Evolutionary conservation across 352 stramenopile genomes (phyloP).

Genomic region (Pilasporangium apinafurcum): DNA sequence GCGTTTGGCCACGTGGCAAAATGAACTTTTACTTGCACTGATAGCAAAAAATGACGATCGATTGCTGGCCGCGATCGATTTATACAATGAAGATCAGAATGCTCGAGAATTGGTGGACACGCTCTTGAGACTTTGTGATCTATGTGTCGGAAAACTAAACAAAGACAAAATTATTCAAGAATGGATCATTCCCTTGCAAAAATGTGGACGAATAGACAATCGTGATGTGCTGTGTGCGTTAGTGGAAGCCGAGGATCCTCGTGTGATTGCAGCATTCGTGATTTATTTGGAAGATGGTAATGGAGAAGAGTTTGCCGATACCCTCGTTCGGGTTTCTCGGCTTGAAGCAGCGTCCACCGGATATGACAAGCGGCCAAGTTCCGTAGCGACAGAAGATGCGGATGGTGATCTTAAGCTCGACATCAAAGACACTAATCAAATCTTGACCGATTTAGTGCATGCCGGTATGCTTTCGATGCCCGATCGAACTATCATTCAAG

Average conservation of each 20-base stretch:
- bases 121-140: constrained; percentile 48
- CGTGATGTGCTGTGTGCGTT: constrained; percentile 35
- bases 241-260: constrained; percentile 42
- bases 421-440: constrained; percentile 7
- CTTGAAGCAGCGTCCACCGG: constrained; percentile 15
- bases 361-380: not conserved
- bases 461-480: constrained; percentile 15
- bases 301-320: constrained; percentile 57
- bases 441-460: constrained; percentile 20
- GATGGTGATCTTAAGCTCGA: constrained; percentile 12
- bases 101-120: constrained; percentile 43
- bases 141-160: constrained; percentile 58
- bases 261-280: constrained; percentile 58
- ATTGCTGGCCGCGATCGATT: constrained; percentile 44
- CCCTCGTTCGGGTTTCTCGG: constrained; percentile 35
- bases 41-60: constrained; percentile 34
- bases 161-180: constrained; percentile 33
- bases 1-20: constrained; percentile 43
- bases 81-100: constrained; percentile 46
- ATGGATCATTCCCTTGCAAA: constrained; percentile 47
- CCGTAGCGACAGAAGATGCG: constrained; percentile 2
- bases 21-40: constrained; percentile 47
- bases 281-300: constrained; percentile 62
- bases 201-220: constrained; percentile 12
- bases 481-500: constrained; percentile 18